Evolutionary conservation across 768 basidiomycete genomes (phyloP), one percentile per base, ranked within the genome.

Genomic region (Pholiota conissans): DNA sequence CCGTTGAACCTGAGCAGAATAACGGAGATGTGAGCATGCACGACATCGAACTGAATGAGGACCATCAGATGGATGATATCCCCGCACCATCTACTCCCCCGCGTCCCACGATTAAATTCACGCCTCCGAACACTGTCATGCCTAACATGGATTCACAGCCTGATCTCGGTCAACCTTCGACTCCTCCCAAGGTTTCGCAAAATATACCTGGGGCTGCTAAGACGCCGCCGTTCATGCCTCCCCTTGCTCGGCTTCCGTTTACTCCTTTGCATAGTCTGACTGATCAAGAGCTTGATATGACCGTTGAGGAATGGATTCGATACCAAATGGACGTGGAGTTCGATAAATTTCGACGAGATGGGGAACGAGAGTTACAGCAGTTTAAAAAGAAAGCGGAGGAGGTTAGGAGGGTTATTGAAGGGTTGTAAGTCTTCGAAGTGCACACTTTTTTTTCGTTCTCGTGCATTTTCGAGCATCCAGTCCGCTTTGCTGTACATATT

Each of bases 231-330:
- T 65, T 66, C 30, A 63, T 77, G 4, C 79, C 80, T 5, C 69
- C 78, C 10, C 69, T 83, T 29, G 78, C 80, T 0, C 75, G 74
- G 57, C 71, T 79, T 3, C 80, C 80, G 1, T 80, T 80, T 56
- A 70, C 71, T n/a, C 73, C 76, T 6, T 49, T 79, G 27, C 70
- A 72, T 20, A 67, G 68, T 22, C 74, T 91, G 37, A 84, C 79
- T 5, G 87, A 88, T 45, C 83, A 82, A 18, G 89, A 94, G 67
- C 76, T 86, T 58, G 73, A 78, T 18, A 87, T 94, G 89, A 89
- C 91, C 0, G 79, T 95, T 48, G 92, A 94, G 65, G 84, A 94
- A 65, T 90, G 90, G 84, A 85, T 93, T 57, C 78, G 87, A 54
- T 82, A 84, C 62, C 91, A 93, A 72, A 89, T 91, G 69, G 79